phyloP scores from a whole-genome alignment of 2,329 filamentous ascomycete species.

The Lecanicillium sp. region DNA sequence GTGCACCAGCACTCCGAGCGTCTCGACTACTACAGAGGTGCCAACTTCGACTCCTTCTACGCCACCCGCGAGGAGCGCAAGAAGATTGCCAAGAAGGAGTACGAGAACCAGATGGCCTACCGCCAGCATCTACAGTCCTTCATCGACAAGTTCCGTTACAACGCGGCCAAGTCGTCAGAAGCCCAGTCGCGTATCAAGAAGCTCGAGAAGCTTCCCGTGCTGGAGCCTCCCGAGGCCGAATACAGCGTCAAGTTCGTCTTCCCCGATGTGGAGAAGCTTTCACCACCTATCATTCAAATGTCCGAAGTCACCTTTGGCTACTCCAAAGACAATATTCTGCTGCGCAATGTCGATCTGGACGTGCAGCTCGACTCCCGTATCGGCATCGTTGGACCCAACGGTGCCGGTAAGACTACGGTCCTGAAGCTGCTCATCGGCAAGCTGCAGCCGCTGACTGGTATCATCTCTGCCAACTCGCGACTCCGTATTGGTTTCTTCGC shows the following conservation, averaged over 20 bases:
- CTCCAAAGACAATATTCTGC: constrained; percentile 67
- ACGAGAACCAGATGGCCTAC: constrained; percentile 96
- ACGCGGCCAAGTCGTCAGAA: constrained; percentile 96
- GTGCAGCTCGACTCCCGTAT: constrained; percentile 97
- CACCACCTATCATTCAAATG: constrained; percentile 98
- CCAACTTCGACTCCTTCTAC: constrained; percentile 97
- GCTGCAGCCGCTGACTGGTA: constrained; percentile 65
- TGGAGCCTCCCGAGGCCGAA: constrained; percentile 84
- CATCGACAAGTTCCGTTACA: constrained; percentile 99
- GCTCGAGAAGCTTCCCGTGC: constrained; percentile 89
- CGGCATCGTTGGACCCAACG: constrained; percentile 98
- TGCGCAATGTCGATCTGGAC: constrained; percentile 85
- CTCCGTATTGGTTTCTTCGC: constrained; percentile 94
- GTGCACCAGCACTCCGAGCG: constrained; percentile 97
- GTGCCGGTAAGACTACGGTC: constrained; percentile 97
- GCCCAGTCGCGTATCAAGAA: constrained; percentile 99
- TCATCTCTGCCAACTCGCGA: constrained; percentile 84
- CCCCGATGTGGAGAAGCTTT: constrained; percentile 95
- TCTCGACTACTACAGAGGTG: constrained; percentile 96
- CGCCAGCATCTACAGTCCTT: constrained; percentile 93
- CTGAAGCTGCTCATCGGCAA: constrained; percentile 93
- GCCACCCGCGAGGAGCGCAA: constrained; percentile 94
- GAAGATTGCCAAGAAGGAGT: constrained; percentile 94
- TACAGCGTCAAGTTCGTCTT: constrained; percentile 97
- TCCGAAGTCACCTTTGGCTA: constrained; percentile 88